These are phyloP conservation scores for Emericellopsis terricola DNA, from an alignment of 495 filamentous ascomycete genomes.

Conservation along the genomic window DNA sequence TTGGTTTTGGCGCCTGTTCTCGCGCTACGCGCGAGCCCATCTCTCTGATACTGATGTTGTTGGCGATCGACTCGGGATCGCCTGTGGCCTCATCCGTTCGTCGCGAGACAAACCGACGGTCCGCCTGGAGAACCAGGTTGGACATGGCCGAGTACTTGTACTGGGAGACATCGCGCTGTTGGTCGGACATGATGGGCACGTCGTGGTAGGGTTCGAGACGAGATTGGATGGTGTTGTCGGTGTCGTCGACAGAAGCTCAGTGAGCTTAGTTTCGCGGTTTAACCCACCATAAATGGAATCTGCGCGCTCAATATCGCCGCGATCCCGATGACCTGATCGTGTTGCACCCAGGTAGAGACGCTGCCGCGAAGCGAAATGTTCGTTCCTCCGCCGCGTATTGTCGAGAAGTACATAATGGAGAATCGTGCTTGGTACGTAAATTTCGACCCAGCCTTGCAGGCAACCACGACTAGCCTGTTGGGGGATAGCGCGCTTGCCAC, in stretches of 20 bases:
- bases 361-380: no score
- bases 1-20: conserved; percentile 64
- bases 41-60: conserved; percentile 77
- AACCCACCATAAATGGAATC: conserved; percentile 14
- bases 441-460: no score
- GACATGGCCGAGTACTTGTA: conserved; percentile 99
- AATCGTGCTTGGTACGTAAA: no score
- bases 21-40: conserved; percentile 78
- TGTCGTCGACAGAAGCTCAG: conserved; percentile 2
- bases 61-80: conserved; percentile 92
- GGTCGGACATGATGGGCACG: conserved; percentile 54
- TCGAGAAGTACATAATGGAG: no score
- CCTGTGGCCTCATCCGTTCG: conserved; percentile 88
- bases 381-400: no score
- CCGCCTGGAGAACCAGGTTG: conserved; percentile 99
- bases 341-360: not conserved
- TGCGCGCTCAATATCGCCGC: conserved; percentile 6
- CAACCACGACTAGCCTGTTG: no score
- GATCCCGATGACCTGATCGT: conserved; percentile 1
- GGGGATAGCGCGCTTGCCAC: no score
- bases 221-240: conserved; percentile 1
- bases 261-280: conserved; percentile 6
- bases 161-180: conserved; percentile 74
- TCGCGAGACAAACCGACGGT: conserved; percentile 85
- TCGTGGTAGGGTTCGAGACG: not conserved